These are phyloP conservation scores for Penicillium hesseltinei DNA, from an alignment of 2,329 filamentous ascomycete genomes.

Conservation along the genomic window DNA sequence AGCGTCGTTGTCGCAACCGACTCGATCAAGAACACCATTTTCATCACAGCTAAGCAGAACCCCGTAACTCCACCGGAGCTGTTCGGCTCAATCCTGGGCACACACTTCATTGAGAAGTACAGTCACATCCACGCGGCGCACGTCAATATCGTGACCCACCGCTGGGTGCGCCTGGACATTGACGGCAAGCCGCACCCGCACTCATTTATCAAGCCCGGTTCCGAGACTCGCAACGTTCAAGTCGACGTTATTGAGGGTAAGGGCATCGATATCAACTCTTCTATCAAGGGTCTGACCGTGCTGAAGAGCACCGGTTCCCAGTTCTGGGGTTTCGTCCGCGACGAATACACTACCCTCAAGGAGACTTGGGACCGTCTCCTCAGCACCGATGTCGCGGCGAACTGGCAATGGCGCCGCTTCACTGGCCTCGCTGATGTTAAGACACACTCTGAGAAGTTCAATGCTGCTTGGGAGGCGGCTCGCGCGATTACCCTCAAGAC, in stretches of 20 bases:
- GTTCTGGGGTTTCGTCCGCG: conserved; percentile 89
- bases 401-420: conserved; percentile 82
- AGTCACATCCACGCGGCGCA: conserved; percentile 82
- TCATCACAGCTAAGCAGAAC: conserved; percentile 91
- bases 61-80: conserved; percentile 91
- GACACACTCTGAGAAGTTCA: conserved; percentile 64
- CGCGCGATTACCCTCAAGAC: conserved; percentile 82
- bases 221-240: conserved; percentile 82
- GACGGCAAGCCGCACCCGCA: conserved; percentile 91
- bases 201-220: conserved; percentile 86
- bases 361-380: conserved; percentile 96
- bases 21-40: conserved; percentile 96
- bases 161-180: conserved; percentile 85
- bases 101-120: conserved; percentile 87
- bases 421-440: conserved; percentile 65
- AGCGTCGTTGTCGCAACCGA: conserved; percentile 93
- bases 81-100: conserved; percentile 78
- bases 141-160: conserved; percentile 77
- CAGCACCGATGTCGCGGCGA: conserved; percentile 84
- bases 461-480: conserved; percentile 74
- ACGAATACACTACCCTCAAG: conserved; percentile 86
- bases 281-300: conserved; percentile 78
- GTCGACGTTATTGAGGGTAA: conserved; percentile 64
- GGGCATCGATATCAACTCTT: conserved; percentile 73
- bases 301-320: conserved; percentile 95